Evolutionary conservation across 108 stramenopile species (phyloP).

Genomic region (Skeletonema tropicum): DNA sequence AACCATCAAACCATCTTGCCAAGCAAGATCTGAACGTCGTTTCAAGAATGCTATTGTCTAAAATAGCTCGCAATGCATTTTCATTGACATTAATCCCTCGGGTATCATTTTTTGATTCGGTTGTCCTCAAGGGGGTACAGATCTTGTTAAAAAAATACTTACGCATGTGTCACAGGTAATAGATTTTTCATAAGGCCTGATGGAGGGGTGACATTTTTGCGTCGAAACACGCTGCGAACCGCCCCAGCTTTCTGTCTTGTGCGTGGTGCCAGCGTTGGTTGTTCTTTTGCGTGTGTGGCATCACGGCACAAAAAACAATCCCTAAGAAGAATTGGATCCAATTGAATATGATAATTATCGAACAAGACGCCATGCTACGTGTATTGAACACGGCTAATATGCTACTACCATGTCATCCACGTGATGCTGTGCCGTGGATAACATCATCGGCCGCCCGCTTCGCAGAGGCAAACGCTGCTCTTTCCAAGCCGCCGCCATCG

Average conservation of each 20-base stretch:
- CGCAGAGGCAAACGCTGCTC: not conserved
- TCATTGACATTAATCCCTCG: not conserved
- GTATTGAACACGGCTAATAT: constrained; percentile 41
- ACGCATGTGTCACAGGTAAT: too few relatives aligned
- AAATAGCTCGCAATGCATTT: too few relatives aligned
- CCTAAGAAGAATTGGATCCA: not conserved
- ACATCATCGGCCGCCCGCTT: constrained; percentile 5
- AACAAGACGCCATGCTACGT: constrained; percentile 66
- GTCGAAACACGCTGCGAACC: too few relatives aligned
- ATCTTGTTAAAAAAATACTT: too few relatives aligned
- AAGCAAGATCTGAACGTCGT: too few relatives aligned
- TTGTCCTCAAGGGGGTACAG: not conserved
- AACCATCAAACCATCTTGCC: too few relatives aligned
- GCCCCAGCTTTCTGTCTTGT: too few relatives aligned
- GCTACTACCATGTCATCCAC: constrained; percentile 38
- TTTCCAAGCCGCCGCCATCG: not conserved
- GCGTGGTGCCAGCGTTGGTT: not conserved
- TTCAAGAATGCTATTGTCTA: too few relatives aligned
- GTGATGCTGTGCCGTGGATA: constrained; percentile 20
- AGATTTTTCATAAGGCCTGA: too few relatives aligned
- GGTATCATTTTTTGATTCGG: not conserved
- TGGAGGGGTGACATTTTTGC: too few relatives aligned
- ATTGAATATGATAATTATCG: constrained; percentile 73
- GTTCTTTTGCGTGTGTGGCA: not conserved
- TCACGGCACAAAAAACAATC: not conserved